Evolutionary conservation across 352 stramenopile genomes (phyloP).

Genomic region (Phytophthora europaea): DNA sequence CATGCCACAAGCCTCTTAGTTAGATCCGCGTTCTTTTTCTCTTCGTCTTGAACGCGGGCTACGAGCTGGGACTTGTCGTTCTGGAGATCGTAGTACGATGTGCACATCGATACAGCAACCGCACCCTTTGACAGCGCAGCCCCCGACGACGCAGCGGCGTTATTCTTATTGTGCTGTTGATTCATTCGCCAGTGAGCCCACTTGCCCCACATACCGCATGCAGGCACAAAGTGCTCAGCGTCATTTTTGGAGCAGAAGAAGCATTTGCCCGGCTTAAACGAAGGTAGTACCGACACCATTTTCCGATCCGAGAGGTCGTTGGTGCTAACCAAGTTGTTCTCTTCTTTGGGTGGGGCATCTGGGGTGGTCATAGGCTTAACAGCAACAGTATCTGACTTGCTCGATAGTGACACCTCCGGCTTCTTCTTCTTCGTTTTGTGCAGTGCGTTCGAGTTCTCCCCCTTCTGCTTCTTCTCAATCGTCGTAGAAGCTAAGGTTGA

Average conservation of each 20-base stretch:
- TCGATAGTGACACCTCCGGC: not conserved
- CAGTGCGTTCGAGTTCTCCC: not conserved
- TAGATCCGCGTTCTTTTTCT: constrained; percentile 43
- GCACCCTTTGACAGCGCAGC: constrained; percentile 44
- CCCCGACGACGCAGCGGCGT: constrained; percentile 21
- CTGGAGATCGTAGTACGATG: constrained; percentile 88
- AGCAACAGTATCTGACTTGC: not conserved
- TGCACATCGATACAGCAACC: constrained; percentile 73
- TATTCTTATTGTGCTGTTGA: constrained; percentile 62
- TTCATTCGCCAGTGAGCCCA: constrained; percentile 90
- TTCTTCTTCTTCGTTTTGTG: constrained; percentile 1
- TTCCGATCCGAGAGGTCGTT: constrained; percentile 27
- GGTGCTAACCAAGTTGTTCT: not conserved
- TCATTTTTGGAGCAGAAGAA: constrained; percentile 91
- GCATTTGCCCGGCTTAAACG: constrained; percentile 83
- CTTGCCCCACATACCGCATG: constrained; percentile 86
- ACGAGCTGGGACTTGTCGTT: constrained; percentile 73
- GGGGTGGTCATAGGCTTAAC: not conserved
- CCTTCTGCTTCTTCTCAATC: constrained; percentile 9
- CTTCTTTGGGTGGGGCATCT: not conserved
- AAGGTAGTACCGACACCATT: constrained; percentile 84
- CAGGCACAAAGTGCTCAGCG: constrained; percentile 81
- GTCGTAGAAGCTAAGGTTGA: not conserved
- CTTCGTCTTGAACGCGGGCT: constrained; percentile 39
- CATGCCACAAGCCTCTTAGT: constrained; percentile 33